phyloP scores from a whole-genome alignment of 2,329 filamentous ascomycete species.

The Cytospora paraplurivora region DNA sequence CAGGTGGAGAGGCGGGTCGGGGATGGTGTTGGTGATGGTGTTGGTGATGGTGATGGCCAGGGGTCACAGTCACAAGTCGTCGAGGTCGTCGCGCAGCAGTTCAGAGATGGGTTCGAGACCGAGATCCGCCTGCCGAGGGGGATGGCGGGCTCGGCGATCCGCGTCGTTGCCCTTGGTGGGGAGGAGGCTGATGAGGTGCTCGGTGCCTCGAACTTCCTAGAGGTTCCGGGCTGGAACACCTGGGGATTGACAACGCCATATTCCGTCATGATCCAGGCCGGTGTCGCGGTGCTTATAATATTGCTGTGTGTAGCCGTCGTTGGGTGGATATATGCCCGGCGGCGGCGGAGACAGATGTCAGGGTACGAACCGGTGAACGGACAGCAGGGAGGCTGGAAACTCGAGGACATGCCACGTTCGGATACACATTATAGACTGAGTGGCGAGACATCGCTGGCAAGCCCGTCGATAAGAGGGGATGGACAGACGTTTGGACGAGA shows the following conservation, averaged over 20 bases:
- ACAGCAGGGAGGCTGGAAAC: neutral
- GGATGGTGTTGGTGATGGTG: neutral
- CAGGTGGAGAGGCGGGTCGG: conserved; percentile 27
- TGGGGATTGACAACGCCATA: conserved; percentile 13
- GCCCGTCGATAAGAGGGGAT: neutral
- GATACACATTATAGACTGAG: neutral
- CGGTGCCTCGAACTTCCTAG: conserved; percentile 21
- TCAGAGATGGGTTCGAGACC: conserved; percentile 29
- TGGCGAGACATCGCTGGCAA: neutral
- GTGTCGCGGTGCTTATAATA: conserved; percentile 9
- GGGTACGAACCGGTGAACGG: neutral
- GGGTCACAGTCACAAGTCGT: conserved; percentile 3
- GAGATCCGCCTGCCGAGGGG: conserved; percentile 25
- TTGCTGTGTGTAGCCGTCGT: conserved; percentile 18
- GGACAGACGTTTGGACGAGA: neutral
- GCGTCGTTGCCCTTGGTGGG: conserved; percentile 18
- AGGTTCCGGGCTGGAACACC: conserved; percentile 20
- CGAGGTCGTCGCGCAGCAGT: conserved; percentile 22
- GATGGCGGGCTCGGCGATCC: conserved; percentile 15
- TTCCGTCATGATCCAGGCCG: conserved; percentile 14
- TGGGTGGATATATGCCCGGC: conserved; percentile 22
- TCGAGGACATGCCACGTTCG: neutral
- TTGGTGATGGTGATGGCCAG: neutral
- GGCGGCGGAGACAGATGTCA: neutral
- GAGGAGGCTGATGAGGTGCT: conserved; percentile 18